phyloP scores from a whole-genome alignment of 2,329 filamentous ascomycete genomes.

The Botrytis paeoniae region DNA sequence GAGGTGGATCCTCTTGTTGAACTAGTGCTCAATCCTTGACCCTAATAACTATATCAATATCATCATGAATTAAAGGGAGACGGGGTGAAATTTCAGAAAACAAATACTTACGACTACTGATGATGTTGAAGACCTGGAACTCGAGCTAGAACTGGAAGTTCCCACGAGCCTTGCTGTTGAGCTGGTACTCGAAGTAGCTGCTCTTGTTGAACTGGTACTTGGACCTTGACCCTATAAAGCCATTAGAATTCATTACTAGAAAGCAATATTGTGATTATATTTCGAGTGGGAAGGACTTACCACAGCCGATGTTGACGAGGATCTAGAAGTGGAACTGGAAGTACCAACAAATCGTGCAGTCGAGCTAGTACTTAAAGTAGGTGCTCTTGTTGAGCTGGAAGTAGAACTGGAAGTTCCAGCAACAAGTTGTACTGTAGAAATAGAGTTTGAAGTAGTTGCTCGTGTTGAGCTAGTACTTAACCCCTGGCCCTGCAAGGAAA shows the following conservation, averaged over 20 bases:
- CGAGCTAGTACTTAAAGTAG: background rate
- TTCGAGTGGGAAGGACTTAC: fast-evolving
- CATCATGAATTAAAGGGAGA: background rate
- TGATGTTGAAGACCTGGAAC: background rate
- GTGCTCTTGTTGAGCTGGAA: background rate
- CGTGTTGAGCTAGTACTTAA: background rate
- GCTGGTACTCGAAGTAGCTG: background rate
- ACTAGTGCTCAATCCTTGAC: background rate
- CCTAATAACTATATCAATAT: background rate
- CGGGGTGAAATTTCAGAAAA: no score
- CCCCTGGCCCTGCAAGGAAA: background rate
- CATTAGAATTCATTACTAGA: background rate
- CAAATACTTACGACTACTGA: background rate
- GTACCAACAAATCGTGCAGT: no score
- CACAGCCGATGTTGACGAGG: background rate
- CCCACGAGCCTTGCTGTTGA: background rate
- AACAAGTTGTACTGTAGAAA: background rate
- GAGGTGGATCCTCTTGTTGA: background rate
- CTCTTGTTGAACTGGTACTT: background rate
- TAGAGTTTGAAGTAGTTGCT: background rate
- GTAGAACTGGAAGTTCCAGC: background rate
- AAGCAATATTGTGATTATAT: background rate
- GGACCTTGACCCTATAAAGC: background rate
- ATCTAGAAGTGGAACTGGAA: background rate
- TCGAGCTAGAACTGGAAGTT: background rate